phyloP scores from a whole-genome alignment of 768 basidiomycete genomes.

The Daedaleopsis sinensis region DNA sequence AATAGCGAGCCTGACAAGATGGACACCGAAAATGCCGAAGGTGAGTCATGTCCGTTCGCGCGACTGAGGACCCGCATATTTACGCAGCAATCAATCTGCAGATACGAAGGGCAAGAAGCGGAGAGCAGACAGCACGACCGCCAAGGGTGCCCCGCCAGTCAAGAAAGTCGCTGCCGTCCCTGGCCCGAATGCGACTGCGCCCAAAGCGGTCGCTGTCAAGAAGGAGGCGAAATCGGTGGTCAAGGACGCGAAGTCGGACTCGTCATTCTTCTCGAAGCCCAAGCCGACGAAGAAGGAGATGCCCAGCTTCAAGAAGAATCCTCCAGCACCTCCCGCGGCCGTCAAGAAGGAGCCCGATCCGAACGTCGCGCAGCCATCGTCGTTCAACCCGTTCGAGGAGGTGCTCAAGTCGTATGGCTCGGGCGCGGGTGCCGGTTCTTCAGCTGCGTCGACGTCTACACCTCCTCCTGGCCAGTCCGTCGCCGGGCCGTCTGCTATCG shows the following conservation, averaged over 20 bases:
- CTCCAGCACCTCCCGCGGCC: slow-evolving; percentile 25
- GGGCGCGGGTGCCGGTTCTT: slow-evolving; percentile 45
- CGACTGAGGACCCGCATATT: slow-evolving; percentile 25
- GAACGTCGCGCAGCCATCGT: slow-evolving; percentile 75
- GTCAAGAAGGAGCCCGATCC: slow-evolving; percentile 54
- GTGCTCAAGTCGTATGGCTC: slow-evolving; percentile 76
- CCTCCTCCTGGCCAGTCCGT: slow-evolving; percentile 36
- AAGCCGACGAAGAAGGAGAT: slow-evolving; percentile 77
- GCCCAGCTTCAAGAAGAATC: slow-evolving; percentile 85
- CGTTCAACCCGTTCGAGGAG: slow-evolving; percentile 82
- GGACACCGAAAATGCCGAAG: slow-evolving; percentile 49
- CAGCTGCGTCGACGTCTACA: slow-evolving; percentile 64
- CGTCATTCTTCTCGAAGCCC: slow-evolving; percentile 86
- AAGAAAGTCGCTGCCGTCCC: slow-evolving; percentile 73
- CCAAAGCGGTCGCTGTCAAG: slow-evolving; percentile 47
- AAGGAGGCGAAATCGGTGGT: slow-evolving; percentile 51
- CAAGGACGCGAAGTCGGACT: slow-evolving; percentile 84
- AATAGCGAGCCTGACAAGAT: slow-evolving; percentile 48
- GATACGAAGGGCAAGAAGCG: slow-evolving; percentile 74
- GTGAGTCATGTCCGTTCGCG: slow-evolving; percentile 66
- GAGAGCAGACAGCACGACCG: slow-evolving; percentile 58
- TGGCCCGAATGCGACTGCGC: slow-evolving; percentile 41
- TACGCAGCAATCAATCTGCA: slow-evolving; percentile 33
- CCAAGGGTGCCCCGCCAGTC: slow-evolving; percentile 51
- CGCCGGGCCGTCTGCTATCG: not conserved